A percentile compares a stretch with the other conserved stretches of the same genome.
Conservation (phyloP, 305 asterid species). For the Caryopteris hybrid region DNA sequence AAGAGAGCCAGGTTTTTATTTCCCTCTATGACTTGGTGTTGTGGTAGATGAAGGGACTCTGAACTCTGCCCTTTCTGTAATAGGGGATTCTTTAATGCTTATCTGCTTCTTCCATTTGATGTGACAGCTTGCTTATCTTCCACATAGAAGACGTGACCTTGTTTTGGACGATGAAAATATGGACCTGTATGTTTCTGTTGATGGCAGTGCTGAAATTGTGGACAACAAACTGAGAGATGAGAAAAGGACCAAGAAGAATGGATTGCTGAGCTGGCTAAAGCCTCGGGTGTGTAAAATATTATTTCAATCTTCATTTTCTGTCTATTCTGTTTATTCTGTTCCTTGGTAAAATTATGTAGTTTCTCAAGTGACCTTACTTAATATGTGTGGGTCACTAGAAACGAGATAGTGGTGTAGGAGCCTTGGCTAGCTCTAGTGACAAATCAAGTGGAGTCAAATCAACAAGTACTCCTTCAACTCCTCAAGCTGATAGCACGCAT, state of each 20-base stretch:
- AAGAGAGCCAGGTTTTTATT: too few relatives aligned
- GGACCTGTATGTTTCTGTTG: constrained; percentile 62
- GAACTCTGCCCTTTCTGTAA: too few relatives aligned
- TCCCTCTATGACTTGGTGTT: too few relatives aligned
- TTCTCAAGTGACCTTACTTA: constrained; percentile 24
- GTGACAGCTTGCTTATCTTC: constrained; percentile 97
- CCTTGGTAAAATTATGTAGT: constrained; percentile 1
- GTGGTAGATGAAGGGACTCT: too few relatives aligned
- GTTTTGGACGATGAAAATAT: constrained; percentile 77
- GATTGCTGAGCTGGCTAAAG: constrained; percentile 91
- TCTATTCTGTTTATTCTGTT: not conserved
- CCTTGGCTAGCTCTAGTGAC: constrained; percentile 83
- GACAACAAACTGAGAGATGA: constrained; percentile 69
- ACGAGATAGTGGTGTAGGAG: constrained; percentile 73
- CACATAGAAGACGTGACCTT: constrained; percentile 90
- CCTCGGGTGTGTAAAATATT: constrained; percentile 56
- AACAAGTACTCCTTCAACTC: constrained; percentile 78
- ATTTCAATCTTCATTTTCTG: constrained; percentile 12
- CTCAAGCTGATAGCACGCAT: constrained; percentile 71
- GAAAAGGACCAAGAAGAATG: constrained; percentile 80
- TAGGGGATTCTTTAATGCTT: constrained; percentile 7
- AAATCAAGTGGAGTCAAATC: constrained; percentile 93
- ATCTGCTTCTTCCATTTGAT: constrained; percentile 21
- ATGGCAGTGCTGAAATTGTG: constrained; percentile 55
- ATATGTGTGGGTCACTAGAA: constrained; percentile 46